phyloP scores from a whole-genome alignment of 2,329 filamentous ascomycete genomes.

The Achaetomium macrosporum region DNA sequence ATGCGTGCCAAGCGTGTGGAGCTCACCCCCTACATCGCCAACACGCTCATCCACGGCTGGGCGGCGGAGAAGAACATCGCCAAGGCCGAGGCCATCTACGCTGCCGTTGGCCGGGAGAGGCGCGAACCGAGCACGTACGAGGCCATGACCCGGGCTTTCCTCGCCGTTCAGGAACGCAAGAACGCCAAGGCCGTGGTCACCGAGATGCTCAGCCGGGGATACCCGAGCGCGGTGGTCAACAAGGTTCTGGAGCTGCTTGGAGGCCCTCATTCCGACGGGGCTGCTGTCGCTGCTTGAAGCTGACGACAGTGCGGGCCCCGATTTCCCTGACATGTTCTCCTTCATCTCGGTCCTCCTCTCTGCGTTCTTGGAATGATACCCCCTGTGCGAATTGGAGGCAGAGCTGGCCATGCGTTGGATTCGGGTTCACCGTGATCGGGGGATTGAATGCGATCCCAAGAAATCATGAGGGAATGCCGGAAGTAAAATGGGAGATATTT shows the following conservation, averaged over 20 bases:
- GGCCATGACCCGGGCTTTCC: conserved; percentile 91
- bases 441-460: neutral
- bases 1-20: conserved; percentile 73
- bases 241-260: conserved; percentile 90
- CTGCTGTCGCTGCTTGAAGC: conserved; percentile 8
- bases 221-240: conserved; percentile 83
- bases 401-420: neutral
- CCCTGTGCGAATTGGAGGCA: conserved; percentile 10
- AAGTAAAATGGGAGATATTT: neutral
- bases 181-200: conserved; percentile 72
- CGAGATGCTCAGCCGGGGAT: conserved; percentile 87
- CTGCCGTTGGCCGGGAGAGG: conserved; percentile 67
- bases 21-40: conserved; percentile 95
- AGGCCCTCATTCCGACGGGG: conserved; percentile 38
- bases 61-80: conserved; percentile 73
- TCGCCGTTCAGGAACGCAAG: conserved; percentile 74
- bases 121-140: conserved; percentile 98
- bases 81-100: conserved; percentile 74
- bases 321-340: neutral
- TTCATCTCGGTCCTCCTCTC: neutral
- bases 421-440: neutral
- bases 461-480: conserved; percentile 3
- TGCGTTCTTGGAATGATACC: conserved; percentile 20
- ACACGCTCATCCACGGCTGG: conserved; percentile 97
- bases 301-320: neutral